Conservation (phyloP, 768 basidiomycete species). For the Suillus sp. region DNA sequence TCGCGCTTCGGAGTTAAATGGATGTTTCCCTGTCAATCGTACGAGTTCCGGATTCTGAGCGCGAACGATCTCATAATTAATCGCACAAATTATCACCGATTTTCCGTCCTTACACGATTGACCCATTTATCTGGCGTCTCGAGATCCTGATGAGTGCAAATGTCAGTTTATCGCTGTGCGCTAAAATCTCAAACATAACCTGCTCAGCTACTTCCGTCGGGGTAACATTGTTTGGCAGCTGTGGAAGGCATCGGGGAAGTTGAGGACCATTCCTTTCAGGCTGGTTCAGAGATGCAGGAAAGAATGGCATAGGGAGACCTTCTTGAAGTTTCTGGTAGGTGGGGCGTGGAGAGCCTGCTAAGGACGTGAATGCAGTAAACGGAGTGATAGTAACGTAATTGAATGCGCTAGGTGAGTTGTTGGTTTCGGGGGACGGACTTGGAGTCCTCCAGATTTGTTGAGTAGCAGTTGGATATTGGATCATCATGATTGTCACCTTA, state of each 20-base stretch:
- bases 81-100: neutral
- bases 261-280: constrained; percentile 26
- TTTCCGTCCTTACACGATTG: constrained; percentile 29
- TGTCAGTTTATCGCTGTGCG: neutral
- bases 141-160: constrained; percentile 25
- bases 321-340: neutral
- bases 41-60: constrained; percentile 41
- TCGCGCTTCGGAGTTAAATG: constrained; percentile 58
- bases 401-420: constrained; percentile 13
- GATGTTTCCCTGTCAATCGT: constrained; percentile 60
- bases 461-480: neutral
- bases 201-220: constrained; percentile 25
- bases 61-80: neutral
- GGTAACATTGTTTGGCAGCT: constrained; percentile 27
- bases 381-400: constrained; percentile 11
- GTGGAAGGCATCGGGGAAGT: constrained; percentile 25
- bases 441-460: neutral
- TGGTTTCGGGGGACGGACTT: neutral
- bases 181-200: constrained; percentile 14
- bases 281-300: constrained; percentile 19
- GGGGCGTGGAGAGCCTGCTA: constrained; percentile 6
- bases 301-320: constrained; percentile 21
- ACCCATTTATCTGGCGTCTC: constrained; percentile 45
- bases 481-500: neutral
- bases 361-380: constrained; percentile 10